phyloP scores from a whole-genome alignment of 2,329 filamentous ascomycete genomes.

The Cytospora mali region DNA sequence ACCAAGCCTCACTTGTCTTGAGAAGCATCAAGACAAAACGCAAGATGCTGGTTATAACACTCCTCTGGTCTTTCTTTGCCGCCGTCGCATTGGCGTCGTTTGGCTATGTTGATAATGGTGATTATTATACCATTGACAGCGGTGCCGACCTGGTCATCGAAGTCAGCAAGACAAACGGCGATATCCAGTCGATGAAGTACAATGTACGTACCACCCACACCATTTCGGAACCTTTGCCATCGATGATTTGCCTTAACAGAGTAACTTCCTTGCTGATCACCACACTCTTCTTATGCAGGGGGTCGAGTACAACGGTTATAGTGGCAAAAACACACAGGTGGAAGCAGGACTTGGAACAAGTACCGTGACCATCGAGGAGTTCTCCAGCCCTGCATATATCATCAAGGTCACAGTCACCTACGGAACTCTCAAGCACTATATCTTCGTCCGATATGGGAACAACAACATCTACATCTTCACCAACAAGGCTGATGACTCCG shows the following conservation, averaged over 20 bases:
- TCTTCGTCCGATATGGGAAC: constrained; percentile 41
- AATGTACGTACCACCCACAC: constrained; percentile 19
- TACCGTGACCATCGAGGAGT: constrained; percentile 35
- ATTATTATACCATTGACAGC: constrained; percentile 43
- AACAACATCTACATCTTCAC: constrained; percentile 47
- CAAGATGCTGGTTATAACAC: constrained; percentile 35
- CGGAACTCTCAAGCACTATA: constrained; percentile 40
- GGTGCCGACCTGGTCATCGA: constrained; percentile 39
- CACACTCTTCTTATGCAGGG: constrained; percentile 30
- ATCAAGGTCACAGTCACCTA: constrained; percentile 41
- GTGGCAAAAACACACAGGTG: constrained; percentile 38
- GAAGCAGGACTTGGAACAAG: constrained; percentile 38
- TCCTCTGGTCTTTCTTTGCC: constrained; percentile 34
- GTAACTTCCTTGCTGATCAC: neutral
- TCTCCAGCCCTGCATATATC: constrained; percentile 33
- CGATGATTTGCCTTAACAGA: neutral
- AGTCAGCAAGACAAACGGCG: constrained; percentile 40
- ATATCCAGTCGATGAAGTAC: constrained; percentile 40
- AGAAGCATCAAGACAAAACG: neutral
- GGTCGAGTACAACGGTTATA: constrained; percentile 38
- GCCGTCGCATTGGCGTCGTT: constrained; percentile 41
- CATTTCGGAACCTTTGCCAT: neutral
- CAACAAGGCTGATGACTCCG: constrained; percentile 43
- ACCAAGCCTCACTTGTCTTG: neutral
- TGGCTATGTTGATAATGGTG: constrained; percentile 43